Percentiles rank a stretch among this genome's conserved stretches.
Evolutionary conservation across 139 green algal species (phyloP).

Genomic region (Chlorella ohadii): DNA sequence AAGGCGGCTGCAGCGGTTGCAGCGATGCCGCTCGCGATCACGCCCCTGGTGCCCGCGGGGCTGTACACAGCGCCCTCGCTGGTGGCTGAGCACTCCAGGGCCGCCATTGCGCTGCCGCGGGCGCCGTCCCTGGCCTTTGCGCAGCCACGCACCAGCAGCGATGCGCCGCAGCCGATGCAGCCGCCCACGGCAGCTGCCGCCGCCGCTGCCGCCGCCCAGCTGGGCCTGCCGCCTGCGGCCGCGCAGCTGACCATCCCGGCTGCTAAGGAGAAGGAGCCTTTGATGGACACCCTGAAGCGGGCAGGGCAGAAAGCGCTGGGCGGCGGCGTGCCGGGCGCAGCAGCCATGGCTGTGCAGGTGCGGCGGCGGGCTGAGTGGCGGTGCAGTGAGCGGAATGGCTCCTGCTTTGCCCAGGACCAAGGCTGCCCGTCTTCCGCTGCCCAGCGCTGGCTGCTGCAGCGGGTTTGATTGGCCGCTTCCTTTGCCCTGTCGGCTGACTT

Average conservation of each 20-base stretch:
- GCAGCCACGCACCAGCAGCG: background rate
- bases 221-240: conserved; percentile 6
- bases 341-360: conserved; percentile 82
- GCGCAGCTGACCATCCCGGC: conserved; percentile 14
- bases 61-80: background rate
- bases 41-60: background rate
- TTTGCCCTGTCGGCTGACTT: background rate
- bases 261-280: conserved; percentile 41
- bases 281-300: conserved; percentile 68
- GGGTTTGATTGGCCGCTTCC: background rate
- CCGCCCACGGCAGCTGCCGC: background rate
- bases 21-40: background rate
- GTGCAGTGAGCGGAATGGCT: background rate
- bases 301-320: conserved; percentile 79
- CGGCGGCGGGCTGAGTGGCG: no score
- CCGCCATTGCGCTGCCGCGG: no score
- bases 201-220: background rate
- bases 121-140: background rate
- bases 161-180: background rate
- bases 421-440: background rate
- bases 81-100: no score
- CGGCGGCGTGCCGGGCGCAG: conserved; percentile 84
- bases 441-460: background rate
- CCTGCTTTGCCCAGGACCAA: no score
- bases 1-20: background rate